Evolutionary conservation across 225 moss, liverwort and hornwort species (phyloP).

Genomic region (Ulota crispa): DNA sequence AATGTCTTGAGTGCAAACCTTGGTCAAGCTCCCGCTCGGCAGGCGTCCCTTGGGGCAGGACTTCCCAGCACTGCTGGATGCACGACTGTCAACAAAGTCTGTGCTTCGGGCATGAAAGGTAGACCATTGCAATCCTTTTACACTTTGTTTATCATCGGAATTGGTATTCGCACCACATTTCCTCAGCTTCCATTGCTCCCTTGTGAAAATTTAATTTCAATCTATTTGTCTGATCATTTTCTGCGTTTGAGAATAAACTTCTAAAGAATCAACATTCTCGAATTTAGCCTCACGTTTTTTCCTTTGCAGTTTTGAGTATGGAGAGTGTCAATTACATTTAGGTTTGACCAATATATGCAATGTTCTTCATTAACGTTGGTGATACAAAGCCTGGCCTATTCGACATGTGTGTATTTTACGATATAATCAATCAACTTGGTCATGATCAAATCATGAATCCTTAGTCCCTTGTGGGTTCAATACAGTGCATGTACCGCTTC

Average conservation of each 20-base stretch:
- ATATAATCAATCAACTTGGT: neutral
- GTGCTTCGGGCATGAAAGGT: constrained; percentile 99
- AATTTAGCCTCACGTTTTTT: too few species aligned
- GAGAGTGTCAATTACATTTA: too few species aligned
- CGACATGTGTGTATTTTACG: neutral
- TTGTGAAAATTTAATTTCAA: neutral
- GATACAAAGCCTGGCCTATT: neutral
- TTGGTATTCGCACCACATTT: neutral
- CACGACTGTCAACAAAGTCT: constrained; percentile 96
- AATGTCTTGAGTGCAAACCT: constrained; percentile 93
- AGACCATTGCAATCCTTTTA: neutral
- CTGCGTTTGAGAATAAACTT: neutral
- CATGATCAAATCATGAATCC: neutral
- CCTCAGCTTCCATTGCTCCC: neutral
- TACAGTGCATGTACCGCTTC: neutral
- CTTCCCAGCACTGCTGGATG: constrained; percentile 69
- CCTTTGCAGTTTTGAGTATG: too few species aligned
- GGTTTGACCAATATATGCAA: too few species aligned
- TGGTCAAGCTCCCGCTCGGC: constrained; percentile 96
- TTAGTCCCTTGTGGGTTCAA: neutral
- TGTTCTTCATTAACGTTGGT: too few species aligned
- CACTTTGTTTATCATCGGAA: neutral
- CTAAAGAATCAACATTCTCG: neutral
- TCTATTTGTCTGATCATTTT: neutral
- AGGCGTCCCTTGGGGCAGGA: constrained; percentile 88